Base-by-base conservation (phyloP, 805 yeast species). In the Wickerhamomyces alni region DNA sequence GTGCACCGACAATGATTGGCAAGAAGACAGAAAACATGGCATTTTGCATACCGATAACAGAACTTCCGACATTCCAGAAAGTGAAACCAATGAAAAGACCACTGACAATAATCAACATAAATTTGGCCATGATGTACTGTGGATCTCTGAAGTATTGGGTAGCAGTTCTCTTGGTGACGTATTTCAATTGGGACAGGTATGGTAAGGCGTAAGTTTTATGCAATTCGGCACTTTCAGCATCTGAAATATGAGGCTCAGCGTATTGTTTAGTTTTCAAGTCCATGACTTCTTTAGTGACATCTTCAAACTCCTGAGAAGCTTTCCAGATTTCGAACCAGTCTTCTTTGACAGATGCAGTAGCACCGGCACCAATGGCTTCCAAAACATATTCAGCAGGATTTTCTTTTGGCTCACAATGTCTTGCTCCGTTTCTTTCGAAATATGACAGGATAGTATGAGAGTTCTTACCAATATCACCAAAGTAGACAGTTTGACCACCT, bases 341-440 rank as follows among this genome's bases (percentile, higher is more conserved):
- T 31, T 63, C 67, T 13, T 62, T 58, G 6, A 66, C 71, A 27
- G 59, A 46, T 2, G 82, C 78, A 29, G 83, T 79, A 3, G 87
- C 85, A 50, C 87, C 88, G n/a, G 87, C 87, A 31, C 87, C 87
- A 57, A 83, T 80, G n/a, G 73, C 74, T 45, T 80, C 82, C 44
- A 82, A 63, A 54, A 82, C 73, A 61, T 80, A 82, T 57, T 81
- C 88, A n/a, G 88, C 88, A 2, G 88, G 87, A 46, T 82, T 82
- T 37, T 77, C 87, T 16, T 48, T 48, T 19, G 59, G 59, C 3
- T 59, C 62, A 59, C 85, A 82, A 37, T 65, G 65, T 49, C 80
- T 69, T n/a, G 85, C 80, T 21, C 91, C 83, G 48, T 77, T 59
- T 40, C 64, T 63, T 58, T 79, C 81, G 65, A 75, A 51, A 54